These are phyloP conservation scores for Ambrosiella beaveri DNA, from an alignment of 2,329 filamentous ascomycete species.

Conservation along the genomic window DNA sequence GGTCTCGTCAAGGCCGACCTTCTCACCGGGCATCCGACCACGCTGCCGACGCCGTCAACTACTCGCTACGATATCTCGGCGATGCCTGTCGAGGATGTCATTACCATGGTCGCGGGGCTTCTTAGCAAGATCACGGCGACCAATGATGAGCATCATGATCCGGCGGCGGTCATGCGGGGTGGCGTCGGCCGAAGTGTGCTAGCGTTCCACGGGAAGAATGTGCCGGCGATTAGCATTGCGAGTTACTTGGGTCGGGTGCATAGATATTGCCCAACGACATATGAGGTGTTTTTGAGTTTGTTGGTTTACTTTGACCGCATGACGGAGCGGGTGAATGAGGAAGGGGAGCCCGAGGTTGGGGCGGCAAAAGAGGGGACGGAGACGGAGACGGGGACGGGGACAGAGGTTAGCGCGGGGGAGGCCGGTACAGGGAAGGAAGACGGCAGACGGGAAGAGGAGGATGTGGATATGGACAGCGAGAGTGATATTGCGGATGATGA, in stretches of 20 bases:
- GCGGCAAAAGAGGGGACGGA: background rate
- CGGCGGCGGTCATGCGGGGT: constrained; percentile 28
- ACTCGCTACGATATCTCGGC: constrained; percentile 79
- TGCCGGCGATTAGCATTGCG: constrained; percentile 88
- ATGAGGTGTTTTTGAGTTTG: constrained; percentile 89
- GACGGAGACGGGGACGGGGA: background rate
- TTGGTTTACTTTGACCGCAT: constrained; percentile 97
- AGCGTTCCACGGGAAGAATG: constrained; percentile 95
- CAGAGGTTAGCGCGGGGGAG: background rate
- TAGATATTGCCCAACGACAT: constrained; percentile 97
- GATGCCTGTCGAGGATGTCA: constrained; percentile 94
- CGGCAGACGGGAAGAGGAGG: background rate
- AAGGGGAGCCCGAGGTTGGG: constrained; percentile 16
- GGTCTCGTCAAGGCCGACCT: constrained; percentile 68
- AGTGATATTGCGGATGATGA: constrained; percentile 5
- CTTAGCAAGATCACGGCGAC: constrained; percentile 95
- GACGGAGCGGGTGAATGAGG: constrained; percentile 79
- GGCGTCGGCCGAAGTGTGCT: constrained; percentile 48
- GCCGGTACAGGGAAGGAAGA: background rate
- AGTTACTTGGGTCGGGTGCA: constrained; percentile 94
- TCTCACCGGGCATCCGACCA: constrained; percentile 26
- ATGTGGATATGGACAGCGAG: constrained; percentile 4
- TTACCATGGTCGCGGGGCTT: constrained; percentile 95
- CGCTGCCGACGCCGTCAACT: constrained; percentile 24
- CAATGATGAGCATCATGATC: constrained; percentile 87